A percentile compares a stretch with the other conserved stretches of the same genome.
phyloP scores from a whole-genome alignment of 139 green algal species.

The Micractinium conductrix region DNA sequence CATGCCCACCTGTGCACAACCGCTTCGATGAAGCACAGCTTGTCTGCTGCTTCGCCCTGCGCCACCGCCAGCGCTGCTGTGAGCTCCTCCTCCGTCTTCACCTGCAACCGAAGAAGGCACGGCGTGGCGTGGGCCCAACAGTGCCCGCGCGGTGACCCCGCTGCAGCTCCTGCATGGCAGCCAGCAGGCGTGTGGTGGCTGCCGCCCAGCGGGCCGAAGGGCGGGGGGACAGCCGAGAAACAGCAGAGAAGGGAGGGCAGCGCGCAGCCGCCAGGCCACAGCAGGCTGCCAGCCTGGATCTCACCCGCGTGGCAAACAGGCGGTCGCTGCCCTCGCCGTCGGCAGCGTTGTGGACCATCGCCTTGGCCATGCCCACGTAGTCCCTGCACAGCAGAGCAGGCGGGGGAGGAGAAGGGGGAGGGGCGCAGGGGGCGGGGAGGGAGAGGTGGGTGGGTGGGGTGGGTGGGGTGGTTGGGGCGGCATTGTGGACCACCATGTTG shows the following conservation, averaged over 20 bases:
- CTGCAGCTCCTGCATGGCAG: not conserved
- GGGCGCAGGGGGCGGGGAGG: too few species aligned
- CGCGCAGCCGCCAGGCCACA: not conserved
- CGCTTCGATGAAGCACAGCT: slow-evolving; percentile 79
- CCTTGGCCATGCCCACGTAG: slow-evolving; percentile 67
- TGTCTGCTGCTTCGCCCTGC: slow-evolving; percentile 40
- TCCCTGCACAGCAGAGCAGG: too few species aligned
- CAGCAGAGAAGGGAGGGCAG: not conserved
- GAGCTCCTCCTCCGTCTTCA: slow-evolving; percentile 70
- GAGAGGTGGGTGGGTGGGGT: too few species aligned
- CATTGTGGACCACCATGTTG: too few species aligned
- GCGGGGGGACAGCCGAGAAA: too few species aligned
- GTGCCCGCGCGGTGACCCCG: not conserved
- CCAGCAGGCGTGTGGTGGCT: too few species aligned
- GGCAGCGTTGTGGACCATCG: slow-evolving; percentile 60
- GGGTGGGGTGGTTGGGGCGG: too few species aligned
- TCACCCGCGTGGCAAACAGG: slow-evolving; percentile 33
- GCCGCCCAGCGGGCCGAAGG: too few species aligned
- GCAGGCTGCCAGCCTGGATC: not conserved
- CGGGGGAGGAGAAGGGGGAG: too few species aligned
- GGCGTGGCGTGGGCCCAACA: not conserved
- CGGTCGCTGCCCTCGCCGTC: slow-evolving; percentile 42
- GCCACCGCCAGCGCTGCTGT: slow-evolving; percentile 56
- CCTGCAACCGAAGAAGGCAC: slow-evolving; percentile 33
- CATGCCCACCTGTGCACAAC: slow-evolving; percentile 39